Evolutionary conservation across 495 filamentous ascomycete species (phyloP), one percentile per base, ranked within the genome.

Genomic region (Penicillium manginii): DNA sequence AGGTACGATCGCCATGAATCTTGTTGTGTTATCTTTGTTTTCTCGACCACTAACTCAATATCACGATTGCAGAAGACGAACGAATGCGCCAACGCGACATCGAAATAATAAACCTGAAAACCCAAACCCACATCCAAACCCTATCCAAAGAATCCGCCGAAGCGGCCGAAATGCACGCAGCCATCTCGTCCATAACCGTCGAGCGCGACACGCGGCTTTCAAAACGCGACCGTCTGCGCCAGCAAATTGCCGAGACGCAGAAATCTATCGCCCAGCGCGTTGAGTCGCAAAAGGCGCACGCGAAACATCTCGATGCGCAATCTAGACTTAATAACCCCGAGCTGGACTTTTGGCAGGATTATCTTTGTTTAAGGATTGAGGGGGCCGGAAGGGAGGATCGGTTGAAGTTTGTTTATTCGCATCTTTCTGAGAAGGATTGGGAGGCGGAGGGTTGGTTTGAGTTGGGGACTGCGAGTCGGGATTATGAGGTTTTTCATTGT

Each of bases 381-480:
- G 94, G 94, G 4, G 89, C 89, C 0, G 93, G 93, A 0, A 80
- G 82, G 50, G 86, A 89, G 53, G 93, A 97, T 73, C 81, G 90
- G 37, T 78, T 98, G 59, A 96, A 93, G 73, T 96, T 98, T 77
- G 84, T 92, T 4, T 98, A 89, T 69, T 91, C 84, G n/a, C 89
- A 96, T 72, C 73, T 97, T 29, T 55, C 76, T 9, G 93, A 97
- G 75, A 83, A 86, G 60, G 87, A 94, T 64, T 94, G 91, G 90
- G 90, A 90, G 62, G 83, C 86, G 55, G 94, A 98, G 76, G 90
- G 86, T 10, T 97, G 88, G 87, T 98, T 98, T 72, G 93, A 97
- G 79, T 75, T 98, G 54, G 86, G 88, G 62, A 93, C 87, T 61
- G 82, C 85, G 11, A 86, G 83, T 60, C 80, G 88, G 53, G 94